Evolutionary conservation across 78 protist genomes (phyloP).

Genomic region (Bodo saltans): DNA sequence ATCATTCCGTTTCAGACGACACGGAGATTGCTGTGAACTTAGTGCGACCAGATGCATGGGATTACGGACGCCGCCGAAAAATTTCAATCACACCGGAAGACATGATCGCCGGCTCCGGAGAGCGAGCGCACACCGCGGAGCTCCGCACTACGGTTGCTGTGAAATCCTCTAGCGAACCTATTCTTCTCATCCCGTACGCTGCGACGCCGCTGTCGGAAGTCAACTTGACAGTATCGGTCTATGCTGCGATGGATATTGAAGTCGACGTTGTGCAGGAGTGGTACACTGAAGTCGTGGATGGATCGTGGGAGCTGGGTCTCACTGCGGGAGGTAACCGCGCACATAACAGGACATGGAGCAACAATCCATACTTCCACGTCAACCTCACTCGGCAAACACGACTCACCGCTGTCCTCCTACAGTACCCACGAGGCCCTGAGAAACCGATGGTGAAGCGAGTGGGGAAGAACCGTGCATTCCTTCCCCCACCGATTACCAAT

Average conservation of each 20-base stretch:
- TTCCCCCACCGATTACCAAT: background rate
- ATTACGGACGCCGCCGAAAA: background rate
- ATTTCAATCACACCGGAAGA: background rate
- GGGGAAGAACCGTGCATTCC: background rate
- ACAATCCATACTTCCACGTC: background rate
- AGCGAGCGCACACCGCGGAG: too few relatives aligned
- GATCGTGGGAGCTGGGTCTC: constrained; percentile 6
- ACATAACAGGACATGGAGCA: background rate
- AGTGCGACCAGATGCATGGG: background rate
- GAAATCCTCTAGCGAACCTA: too few relatives aligned
- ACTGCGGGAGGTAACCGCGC: constrained; percentile 24
- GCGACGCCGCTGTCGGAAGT: background rate
- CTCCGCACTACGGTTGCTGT: too few relatives aligned
- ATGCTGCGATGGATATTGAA: background rate
- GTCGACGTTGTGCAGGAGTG: background rate
- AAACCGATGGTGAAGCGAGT: background rate
- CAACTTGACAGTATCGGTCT: background rate
- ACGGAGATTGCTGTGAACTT: background rate
- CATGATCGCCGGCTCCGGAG: too few relatives aligned
- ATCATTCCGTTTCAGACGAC: background rate
- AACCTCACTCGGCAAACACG: background rate
- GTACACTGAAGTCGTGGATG: background rate
- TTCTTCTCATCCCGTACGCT: background rate
- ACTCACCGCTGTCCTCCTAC: background rate
- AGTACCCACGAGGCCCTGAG: background rate